These are phyloP conservation scores for Pulveroboletus sp. DNA, from an alignment of 768 basidiomycete species.

Conservation along the genomic window DNA sequence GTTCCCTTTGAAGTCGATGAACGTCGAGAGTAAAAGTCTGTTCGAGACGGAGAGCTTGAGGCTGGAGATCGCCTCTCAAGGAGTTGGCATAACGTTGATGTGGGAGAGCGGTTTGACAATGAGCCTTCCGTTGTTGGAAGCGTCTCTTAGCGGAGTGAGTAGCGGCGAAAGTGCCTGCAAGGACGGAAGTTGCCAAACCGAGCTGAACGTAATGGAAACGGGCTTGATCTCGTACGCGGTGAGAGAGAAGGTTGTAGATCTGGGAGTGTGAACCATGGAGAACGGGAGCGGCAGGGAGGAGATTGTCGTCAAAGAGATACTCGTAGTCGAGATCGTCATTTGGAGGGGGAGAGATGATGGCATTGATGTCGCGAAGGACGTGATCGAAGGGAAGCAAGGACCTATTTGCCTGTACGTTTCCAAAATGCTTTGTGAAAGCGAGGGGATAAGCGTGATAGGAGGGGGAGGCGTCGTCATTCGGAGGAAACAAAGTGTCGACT, in stretches of 20 bases:
- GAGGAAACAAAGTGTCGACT: no score
- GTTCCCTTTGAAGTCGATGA: neutral
- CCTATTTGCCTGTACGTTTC: neutral
- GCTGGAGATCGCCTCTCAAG: neutral
- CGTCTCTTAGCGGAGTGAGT: neutral
- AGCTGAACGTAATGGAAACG: constrained; percentile 6
- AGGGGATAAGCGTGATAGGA: no score
- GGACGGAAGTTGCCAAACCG: neutral
- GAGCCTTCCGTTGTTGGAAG: neutral
- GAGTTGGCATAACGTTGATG: neutral
- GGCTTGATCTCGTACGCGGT: neutral
- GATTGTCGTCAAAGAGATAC: no score
- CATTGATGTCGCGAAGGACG: neutral
- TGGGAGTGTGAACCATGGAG: neutral
- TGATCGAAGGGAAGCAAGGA: neutral
- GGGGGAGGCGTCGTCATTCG: no score
- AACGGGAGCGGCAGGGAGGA: neutral
- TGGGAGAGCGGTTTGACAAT: neutral
- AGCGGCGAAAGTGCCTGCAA: neutral
- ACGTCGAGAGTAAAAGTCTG: constrained; percentile 1
- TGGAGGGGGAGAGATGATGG: neutral
- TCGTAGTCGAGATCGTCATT: neutral
- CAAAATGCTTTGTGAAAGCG: neutral
- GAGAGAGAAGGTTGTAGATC: constrained; percentile 3
- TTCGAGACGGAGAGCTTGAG: constrained; percentile 1